A percentile compares a stretch with the other conserved stretches of the same genome.
These are phyloP conservation scores for Euphrasia arctica DNA, from an alignment of 305 asterid species.

Conservation along the genomic window DNA sequence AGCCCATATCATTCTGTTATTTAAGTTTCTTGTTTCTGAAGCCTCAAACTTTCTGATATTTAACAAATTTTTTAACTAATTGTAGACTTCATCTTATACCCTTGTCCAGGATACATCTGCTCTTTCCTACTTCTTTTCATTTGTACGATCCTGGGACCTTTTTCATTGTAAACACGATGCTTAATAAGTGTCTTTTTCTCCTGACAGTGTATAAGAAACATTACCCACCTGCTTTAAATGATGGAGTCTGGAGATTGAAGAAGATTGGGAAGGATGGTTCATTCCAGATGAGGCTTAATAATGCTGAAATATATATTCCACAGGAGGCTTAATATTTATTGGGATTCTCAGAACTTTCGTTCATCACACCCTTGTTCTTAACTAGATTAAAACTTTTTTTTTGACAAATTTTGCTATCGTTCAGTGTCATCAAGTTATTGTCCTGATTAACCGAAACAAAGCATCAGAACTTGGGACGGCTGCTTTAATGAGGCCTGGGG, in stretches of 20 bases:
- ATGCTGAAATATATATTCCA: slow-evolving; percentile 37
- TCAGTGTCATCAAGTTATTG: slow-evolving; percentile 18
- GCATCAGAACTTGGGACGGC: slow-evolving; percentile 20
- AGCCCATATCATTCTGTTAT: too few species aligned
- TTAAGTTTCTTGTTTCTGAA: too few species aligned
- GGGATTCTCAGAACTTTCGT: slow-evolving; percentile 16
- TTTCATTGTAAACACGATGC: too few species aligned
- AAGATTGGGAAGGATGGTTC: slow-evolving; percentile 69
- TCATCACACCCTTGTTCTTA: slow-evolving; percentile 5
- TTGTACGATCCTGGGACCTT: too few species aligned
- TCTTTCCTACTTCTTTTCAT: too few species aligned
- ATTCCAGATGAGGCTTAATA: slow-evolving; percentile 53
- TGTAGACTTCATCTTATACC: too few species aligned
- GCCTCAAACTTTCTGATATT: too few species aligned
- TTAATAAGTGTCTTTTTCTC: too few species aligned
- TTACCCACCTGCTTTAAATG: slow-evolving; percentile 57
- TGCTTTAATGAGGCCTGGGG: slow-evolving; percentile 66
- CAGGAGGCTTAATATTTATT: too few species aligned
- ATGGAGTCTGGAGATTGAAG: slow-evolving; percentile 67
- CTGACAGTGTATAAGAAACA: slow-evolving; percentile 65
- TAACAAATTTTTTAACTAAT: too few species aligned
- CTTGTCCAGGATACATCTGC: too few species aligned
- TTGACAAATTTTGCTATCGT: slow-evolving; percentile 2
- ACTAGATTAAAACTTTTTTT: not conserved
- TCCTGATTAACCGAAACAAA: slow-evolving; percentile 14